Percentiles rank a stretch among this genome's conserved stretches.
phyloP scores from a whole-genome alignment of 495 filamentous ascomycete species.

The Xylaria grammica region DNA sequence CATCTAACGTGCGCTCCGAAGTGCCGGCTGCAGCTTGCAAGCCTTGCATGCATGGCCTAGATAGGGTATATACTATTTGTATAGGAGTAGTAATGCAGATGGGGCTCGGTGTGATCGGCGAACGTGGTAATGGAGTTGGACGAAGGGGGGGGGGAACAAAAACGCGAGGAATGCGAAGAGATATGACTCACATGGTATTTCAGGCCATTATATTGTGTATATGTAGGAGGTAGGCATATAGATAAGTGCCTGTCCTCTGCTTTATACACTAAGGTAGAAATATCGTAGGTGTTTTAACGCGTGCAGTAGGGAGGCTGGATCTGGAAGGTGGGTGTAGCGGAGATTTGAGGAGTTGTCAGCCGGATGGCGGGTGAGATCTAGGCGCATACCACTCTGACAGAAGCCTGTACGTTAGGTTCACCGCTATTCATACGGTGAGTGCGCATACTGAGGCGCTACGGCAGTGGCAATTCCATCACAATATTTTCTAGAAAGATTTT shows the following conservation, averaged over 20 bases:
- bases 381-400: conserved; percentile 2
- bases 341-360: conserved; percentile 6
- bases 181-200: conserved; percentile 12
- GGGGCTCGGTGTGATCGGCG: too few relatives aligned
- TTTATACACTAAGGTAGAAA: too few relatives aligned
- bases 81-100: too few relatives aligned
- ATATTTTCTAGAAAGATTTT: too few relatives aligned
- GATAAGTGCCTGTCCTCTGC: too few relatives aligned
- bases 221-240: too few relatives aligned
- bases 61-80: too few relatives aligned
- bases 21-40: conserved; percentile 10
- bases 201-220: background rate
- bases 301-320: background rate
- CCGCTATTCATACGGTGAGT: conserved; percentile 14
- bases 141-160: too few relatives aligned
- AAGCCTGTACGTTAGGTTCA: background rate
- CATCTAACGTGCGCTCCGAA: background rate
- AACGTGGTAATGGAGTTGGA: too few relatives aligned
- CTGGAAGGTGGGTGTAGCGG: conserved; percentile 9
- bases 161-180: background rate
- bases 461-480: too few relatives aligned
- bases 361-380: background rate
- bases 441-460: background rate
- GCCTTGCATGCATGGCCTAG: conserved; percentile 10
- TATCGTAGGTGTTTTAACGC: too few relatives aligned